These are phyloP conservation scores for Ophiocordyceps camponoti-leonardi DNA, from an alignment of 2,329 filamentous ascomycete species.

Conservation along the genomic window DNA sequence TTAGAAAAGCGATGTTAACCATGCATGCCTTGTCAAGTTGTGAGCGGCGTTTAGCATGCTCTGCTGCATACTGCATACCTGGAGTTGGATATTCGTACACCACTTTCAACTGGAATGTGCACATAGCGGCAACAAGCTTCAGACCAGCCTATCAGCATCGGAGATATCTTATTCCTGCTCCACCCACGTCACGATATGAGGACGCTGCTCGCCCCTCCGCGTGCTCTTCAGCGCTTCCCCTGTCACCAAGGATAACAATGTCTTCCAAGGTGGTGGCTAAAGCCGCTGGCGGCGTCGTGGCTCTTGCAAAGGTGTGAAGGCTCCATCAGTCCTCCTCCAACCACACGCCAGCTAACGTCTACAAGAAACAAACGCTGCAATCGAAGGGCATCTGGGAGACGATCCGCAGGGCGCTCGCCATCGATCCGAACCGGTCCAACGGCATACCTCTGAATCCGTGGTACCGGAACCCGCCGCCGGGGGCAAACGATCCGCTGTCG, in stretches of 20 bases:
- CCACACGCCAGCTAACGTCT: not conserved
- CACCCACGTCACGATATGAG: too few species aligned
- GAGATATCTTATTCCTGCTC: too few species aligned
- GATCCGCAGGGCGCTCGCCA: slow-evolving; percentile 58
- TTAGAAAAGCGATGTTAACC: too few species aligned
- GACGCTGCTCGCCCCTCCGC: not conserved
- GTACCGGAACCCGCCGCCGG: slow-evolving; percentile 63
- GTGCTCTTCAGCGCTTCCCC: not conserved
- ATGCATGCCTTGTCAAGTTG: too few species aligned
- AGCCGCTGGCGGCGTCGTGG: slow-evolving; percentile 34
- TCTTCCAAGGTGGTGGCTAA: slow-evolving; percentile 43
- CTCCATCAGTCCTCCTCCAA: not conserved
- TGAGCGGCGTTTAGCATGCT: too few species aligned
- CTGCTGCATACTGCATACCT: too few species aligned
- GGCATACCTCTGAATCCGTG: slow-evolving; percentile 86
- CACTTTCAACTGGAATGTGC: too few species aligned
- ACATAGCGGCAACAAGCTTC: too few species aligned
- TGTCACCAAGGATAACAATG: slow-evolving; percentile 25
- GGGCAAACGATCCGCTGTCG: slow-evolving; percentile 20
- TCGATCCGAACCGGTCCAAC: slow-evolving; percentile 79
- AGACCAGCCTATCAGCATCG: too few species aligned
- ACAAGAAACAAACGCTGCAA: slow-evolving; percentile 89
- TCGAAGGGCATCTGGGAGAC: slow-evolving; percentile 77
- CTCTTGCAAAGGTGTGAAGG: slow-evolving; percentile 36
- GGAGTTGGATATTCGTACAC: too few species aligned